Base-by-base conservation (phyloP, 2,329 filamentous ascomycete genomes). In the Rutstroemia sp. region DNA sequence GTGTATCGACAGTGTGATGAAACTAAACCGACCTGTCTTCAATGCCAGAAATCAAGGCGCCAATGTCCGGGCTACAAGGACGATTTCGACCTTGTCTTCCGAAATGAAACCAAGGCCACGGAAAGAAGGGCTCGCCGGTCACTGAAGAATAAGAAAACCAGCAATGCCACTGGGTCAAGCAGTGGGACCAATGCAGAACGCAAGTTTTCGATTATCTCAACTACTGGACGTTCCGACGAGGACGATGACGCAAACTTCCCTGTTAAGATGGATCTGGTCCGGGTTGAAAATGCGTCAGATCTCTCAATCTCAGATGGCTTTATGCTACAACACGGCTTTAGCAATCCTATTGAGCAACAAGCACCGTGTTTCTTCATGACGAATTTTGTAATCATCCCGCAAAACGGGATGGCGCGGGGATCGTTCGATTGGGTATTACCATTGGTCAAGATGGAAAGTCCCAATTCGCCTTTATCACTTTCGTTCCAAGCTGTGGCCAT, bases 11-110 rank as follows among this genome's bases (percentile, higher is more conserved):
- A 87, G 83, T 87, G 84, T 69, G 84, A 87, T 68, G 83, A 87
- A 69, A 81, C 77, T 41, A 85, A 82, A 61, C 84, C 84, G 9
- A 82, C 79, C 5, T 87, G 84, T 70, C 79, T 78, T 42, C 83
- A 86, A 66, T 87, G 83, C 65, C 73, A 76, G 61, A 86, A 85
- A 65, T 85, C 82, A 39, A 75, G 80, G 57, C 78, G 82, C 41
- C 74, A 79, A 62, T 87, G 84, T 65, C 83, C 83, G 3, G 84
- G 84, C 47, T 87, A 87, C 70, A 83, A 82, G 67, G 82, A 87
- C 66, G 84, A 87, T 62, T 87, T 88, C 63, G 86, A 89, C 63
- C 72, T 88, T 23, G 80, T 89, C 54, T 87, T 88, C 64, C 82
- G 86, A 56, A 86, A 88, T 68, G 85, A 88, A 72, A 88, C 85